These are phyloP conservation scores for Puccinellia tenuiflora DNA, from an alignment of 176 grass and related monocot genomes.

Conservation along the genomic window DNA sequence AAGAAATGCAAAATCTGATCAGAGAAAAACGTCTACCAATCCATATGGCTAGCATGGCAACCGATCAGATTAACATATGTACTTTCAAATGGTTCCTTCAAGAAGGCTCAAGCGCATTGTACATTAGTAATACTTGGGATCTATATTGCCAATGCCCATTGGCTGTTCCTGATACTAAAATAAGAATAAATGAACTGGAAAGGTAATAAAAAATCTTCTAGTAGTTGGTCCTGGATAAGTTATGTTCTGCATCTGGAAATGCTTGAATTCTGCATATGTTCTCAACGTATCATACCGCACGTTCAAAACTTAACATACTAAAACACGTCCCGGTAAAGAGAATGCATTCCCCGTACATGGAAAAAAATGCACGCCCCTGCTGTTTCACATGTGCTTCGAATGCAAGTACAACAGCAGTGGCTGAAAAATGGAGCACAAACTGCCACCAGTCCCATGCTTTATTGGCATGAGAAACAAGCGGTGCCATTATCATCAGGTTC, in stretches of 20 bases:
- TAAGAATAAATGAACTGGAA: background rate
- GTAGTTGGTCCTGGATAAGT: background rate
- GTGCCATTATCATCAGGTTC: background rate
- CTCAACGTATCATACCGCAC: background rate
- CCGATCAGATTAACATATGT: background rate
- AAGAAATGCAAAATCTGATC: constrained; percentile 6
- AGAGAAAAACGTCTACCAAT: background rate
- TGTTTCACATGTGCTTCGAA: background rate
- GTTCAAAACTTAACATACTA: background rate
- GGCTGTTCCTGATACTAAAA: too few relatives aligned
- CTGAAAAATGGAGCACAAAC: background rate
- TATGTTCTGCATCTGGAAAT: background rate
- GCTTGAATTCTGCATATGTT: background rate
- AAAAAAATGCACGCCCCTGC: background rate
- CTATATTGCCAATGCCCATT: too few relatives aligned
- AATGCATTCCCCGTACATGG: background rate
- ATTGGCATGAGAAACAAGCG: background rate
- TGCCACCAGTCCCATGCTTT: background rate
- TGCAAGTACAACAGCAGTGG: background rate
- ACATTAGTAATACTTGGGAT: too few relatives aligned
- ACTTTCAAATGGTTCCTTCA: background rate
- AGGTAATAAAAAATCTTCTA: background rate
- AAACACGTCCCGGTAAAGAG: background rate
- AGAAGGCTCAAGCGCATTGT: background rate
- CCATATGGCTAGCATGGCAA: background rate